Percentiles rank a stretch among this genome's conserved stretches.
Conservation (phyloP, 345 rosid genomes). For the Sisymbrium irio region DNA sequence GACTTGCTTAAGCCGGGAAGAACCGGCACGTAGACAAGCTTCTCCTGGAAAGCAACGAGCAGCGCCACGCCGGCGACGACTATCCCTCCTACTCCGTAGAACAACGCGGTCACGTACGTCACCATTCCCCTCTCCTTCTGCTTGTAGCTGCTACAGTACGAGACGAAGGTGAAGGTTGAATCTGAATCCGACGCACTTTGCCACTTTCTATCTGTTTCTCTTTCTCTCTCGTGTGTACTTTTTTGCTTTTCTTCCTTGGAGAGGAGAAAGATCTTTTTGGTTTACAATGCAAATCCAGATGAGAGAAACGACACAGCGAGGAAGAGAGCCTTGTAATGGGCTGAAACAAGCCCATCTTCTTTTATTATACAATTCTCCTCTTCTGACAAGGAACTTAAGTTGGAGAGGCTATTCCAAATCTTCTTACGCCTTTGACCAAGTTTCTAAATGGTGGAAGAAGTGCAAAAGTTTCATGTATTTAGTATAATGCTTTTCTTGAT, state of each 20-base stretch:
- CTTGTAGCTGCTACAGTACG: neutral
- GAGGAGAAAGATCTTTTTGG: neutral
- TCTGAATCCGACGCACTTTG: slow-evolving; percentile 11
- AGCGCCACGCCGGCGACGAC: slow-evolving; percentile 88
- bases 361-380: too few species aligned
- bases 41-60: slow-evolving; percentile 93
- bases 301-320: neutral
- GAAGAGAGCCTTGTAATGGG: neutral
- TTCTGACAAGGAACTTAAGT: too few species aligned
- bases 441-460: too few species aligned
- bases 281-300: slow-evolving; percentile 8
- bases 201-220: slow-evolving; percentile 2
- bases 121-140: slow-evolving; percentile 46
- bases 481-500: too few species aligned
- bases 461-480: too few species aligned
- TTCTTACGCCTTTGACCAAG: too few species aligned
- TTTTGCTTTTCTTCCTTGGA: slow-evolving; percentile 21
- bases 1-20: slow-evolving; percentile 89
- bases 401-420: too few species aligned
- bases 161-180: slow-evolving; percentile 2
- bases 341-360: neutral
- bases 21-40: slow-evolving; percentile 91
- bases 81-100: slow-evolving; percentile 89
- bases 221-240: neutral
- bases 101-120: slow-evolving; percentile 63